Evolutionary conservation across 345 rosid genomes (phyloP).

Genomic region (Lumnitzera littorea): DNA sequence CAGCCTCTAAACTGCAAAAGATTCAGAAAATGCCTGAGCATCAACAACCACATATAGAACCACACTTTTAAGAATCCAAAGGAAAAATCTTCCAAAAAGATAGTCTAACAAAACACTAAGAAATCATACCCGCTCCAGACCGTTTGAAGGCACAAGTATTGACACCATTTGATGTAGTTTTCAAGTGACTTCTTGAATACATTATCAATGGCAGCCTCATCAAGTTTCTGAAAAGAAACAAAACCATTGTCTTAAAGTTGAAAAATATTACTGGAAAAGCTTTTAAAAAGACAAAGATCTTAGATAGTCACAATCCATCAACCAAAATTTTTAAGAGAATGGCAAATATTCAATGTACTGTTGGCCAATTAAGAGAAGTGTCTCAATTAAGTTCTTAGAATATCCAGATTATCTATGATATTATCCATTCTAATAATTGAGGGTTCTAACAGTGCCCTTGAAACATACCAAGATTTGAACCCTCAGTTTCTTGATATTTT

Average conservation of each 20-base stretch:
- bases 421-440: too few relatives aligned
- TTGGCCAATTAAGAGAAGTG: too few relatives aligned
- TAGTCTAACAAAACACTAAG: slow-evolving; percentile 4
- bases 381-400: too few relatives aligned
- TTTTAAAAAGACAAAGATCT: background rate
- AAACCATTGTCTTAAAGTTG: background rate
- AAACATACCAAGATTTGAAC: too few relatives aligned
- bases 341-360: too few relatives aligned
- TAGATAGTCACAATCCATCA: too few relatives aligned
- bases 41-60: slow-evolving; percentile 1
- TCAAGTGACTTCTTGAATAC: slow-evolving; percentile 81
- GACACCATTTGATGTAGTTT: slow-evolving; percentile 88
- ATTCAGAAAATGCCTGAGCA: slow-evolving; percentile 1
- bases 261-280: background rate
- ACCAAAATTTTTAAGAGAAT: too few relatives aligned
- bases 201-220: slow-evolving; percentile 60
- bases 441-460: too few relatives aligned
- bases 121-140: slow-evolving; percentile 74
- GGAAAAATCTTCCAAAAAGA: too few relatives aligned
- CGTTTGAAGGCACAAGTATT: slow-evolving; percentile 74
- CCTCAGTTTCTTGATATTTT: too few relatives aligned
- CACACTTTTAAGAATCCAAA: too few relatives aligned
- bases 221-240: slow-evolving; percentile 51
- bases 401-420: too few relatives aligned
- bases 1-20: slow-evolving; percentile 64